Evolutionary conservation across 805 yeast species (phyloP), one percentile per base, ranked within the genome.

Genomic region (Blastobotrys robertii): DNA sequence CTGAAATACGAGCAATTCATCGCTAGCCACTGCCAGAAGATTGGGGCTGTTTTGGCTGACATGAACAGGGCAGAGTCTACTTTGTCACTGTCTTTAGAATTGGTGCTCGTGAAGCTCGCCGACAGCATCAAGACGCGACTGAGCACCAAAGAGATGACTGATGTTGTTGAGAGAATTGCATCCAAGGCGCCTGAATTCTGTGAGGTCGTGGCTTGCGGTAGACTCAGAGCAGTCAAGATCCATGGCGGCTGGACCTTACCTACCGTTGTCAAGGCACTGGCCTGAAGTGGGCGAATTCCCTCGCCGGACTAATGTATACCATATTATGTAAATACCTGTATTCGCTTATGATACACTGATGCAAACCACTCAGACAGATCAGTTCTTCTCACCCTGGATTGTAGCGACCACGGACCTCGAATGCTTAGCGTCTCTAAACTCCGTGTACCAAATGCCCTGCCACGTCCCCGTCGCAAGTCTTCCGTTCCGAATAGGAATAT

Each of bases 371-470:
- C 11, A 11, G 13, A 30, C 5, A 11, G 10, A n/a, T 30, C 32
- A 30, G 32, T 9, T 9, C 43, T 53, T 51, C 37, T 65, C 65
- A 3, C 92, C 94, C 51, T 82, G 76, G 50, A 84, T 70, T 0
- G 94, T 83, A 8, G 85, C 88, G 9, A 84, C 78, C 19, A 83
- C 64, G 43, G 72, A 71, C 54, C 94, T 70, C 7, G 78, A 62
- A 54, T 84, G 90, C 51, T 66, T 63, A 58, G 75, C 71, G 37
- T 68, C 67, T 53, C 94, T 70, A 62, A 84, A 84, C 58, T 84
- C 94, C 54, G 83, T 67, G 39, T 81, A 65, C 69, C 82, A 84
- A 34, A 84, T 72, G 0, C 92, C 94, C 57, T 84, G 94, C 94
- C 94, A 84, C 0, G 92, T 84, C 1, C 94, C 94, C 0, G 79